Evolutionary conservation across 2,329 filamentous ascomycete species (phyloP), one percentile per base, ranked within the genome.

Genomic region (Dactylonectria macrodidyma): DNA sequence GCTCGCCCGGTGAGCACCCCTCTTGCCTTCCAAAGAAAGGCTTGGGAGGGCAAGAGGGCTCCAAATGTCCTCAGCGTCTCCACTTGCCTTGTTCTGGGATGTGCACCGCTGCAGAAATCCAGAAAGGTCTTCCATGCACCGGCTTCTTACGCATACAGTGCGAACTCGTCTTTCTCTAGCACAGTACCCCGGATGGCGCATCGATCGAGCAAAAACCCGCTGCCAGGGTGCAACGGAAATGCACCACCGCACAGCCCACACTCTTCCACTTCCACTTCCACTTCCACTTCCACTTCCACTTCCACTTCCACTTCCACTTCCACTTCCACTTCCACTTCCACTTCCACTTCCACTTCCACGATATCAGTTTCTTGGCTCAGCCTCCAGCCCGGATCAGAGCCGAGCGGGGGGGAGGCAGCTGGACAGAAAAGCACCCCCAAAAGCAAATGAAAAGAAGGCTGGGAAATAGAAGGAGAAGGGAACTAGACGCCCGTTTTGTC

Each of bases 1-100:
- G 41, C 7, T 5, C 41, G 62, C 65, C 60, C 61, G 68, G 68
- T 65, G 70, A 69, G 56, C 62, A 62, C 22, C 22, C 11, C 36
- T 11, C 36, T 19, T 19, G 19, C 46, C 30, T 47, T 16, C 22
- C 10, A 19, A 33, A 47, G 55, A 19, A 33, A 47, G 55, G 47
- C 22, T 48, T 38, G 59, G 26, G 26, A 30, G 26, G 26, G 26
- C 4, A 30, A 30, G 26, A 4, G 16, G 41, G 14, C 16, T 44
- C 38, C 38, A 2, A 46, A 47, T 22, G 33, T 38, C 16, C 41
- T 26, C 38, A 48, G 11, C 30, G n/a, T 14, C 62, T 22, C 62
- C 48, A 65, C 48, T 41, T 60, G 36, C 54, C 56, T 33, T 48
- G 33, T 48, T 63, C 54, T 51, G 26, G 54, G 47, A 16, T 54